Percentiles rank a stretch among this genome's conserved stretches.
Evolutionary conservation across 345 rosid genomes (phyloP).

Genomic region (Pelargonium nanum): DNA sequence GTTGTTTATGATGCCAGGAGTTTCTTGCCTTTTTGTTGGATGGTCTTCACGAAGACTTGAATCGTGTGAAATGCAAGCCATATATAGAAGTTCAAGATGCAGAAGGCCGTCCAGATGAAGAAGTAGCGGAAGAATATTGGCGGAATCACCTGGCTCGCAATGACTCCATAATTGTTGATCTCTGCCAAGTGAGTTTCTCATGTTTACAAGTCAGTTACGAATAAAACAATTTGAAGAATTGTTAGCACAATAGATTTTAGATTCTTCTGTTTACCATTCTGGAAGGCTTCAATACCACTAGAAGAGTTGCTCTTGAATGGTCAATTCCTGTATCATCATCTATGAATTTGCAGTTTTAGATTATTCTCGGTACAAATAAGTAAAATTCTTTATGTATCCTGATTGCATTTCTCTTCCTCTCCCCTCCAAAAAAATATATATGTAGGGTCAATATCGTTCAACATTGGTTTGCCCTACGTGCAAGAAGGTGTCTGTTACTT

Average conservation of each 20-base stretch:
- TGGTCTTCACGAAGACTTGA: slow-evolving; percentile 77
- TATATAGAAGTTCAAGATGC: slow-evolving; percentile 51
- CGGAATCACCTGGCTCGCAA: slow-evolving; percentile 52
- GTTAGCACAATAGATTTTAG: not conserved
- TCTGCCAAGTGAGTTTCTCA: slow-evolving; percentile 37
- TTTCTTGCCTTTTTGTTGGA: slow-evolving; percentile 67
- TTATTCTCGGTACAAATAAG: not conserved
- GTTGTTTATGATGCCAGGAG: slow-evolving; percentile 30
- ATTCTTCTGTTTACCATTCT: not conserved
- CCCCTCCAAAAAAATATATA: slow-evolving; percentile 2
- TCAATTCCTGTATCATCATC: not conserved
- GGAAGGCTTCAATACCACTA: not conserved
- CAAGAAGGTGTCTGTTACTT: slow-evolving; percentile 55
- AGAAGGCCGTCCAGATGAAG: slow-evolving; percentile 40
- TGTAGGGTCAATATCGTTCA: slow-evolving; percentile 66
- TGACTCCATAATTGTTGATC: slow-evolving; percentile 57
- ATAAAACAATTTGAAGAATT: not conserved
- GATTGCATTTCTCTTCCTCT: not conserved
- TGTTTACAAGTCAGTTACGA: not conserved
- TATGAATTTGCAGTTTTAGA: not conserved
- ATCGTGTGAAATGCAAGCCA: slow-evolving; percentile 57
- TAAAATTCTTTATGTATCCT: not conserved
- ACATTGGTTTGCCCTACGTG: slow-evolving; percentile 60
- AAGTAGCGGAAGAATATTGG: slow-evolving; percentile 66
- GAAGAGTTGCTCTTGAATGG: not conserved